phyloP scores from a whole-genome alignment of 1,284 basidiomycete genomes.

The Heterobasidion irregulare region DNA sequence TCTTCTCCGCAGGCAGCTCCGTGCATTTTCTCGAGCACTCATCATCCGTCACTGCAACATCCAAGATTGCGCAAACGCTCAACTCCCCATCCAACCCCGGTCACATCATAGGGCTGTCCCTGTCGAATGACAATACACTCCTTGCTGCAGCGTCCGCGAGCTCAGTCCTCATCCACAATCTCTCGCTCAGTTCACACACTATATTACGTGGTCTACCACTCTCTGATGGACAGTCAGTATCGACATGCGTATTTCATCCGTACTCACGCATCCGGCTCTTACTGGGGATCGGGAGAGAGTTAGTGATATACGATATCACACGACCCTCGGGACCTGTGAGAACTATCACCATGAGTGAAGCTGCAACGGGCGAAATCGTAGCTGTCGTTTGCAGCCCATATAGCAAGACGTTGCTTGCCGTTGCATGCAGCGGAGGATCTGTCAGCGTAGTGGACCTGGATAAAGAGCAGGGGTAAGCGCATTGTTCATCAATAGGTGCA shows the following conservation, averaged over 20 bases:
- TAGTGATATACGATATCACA: slow-evolving; percentile 55
- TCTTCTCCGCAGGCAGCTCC: slow-evolving; percentile 38
- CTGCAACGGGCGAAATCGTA: slow-evolving; percentile 34
- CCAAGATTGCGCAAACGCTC: slow-evolving; percentile 46
- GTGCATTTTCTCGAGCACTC: slow-evolving; percentile 52
- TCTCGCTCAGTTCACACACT: slow-evolving; percentile 42
- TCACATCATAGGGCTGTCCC: slow-evolving; percentile 39
- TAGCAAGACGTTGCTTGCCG: slow-evolving; percentile 59
- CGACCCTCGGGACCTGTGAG: slow-evolving; percentile 48
- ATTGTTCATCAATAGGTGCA: neutral
- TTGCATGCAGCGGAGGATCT: slow-evolving; percentile 42
- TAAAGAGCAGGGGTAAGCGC: slow-evolving; percentile 59
- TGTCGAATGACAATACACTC: slow-evolving; percentile 49
- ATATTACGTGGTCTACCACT: slow-evolving; percentile 42
- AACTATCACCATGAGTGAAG: slow-evolving; percentile 37
- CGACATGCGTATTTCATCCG: slow-evolving; percentile 48
- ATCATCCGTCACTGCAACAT: slow-evolving; percentile 27
- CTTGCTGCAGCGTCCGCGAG: slow-evolving; percentile 46
- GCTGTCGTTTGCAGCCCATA: slow-evolving; percentile 59
- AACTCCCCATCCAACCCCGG: slow-evolving; percentile 46
- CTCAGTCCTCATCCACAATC: slow-evolving; percentile 50
- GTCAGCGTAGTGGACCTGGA: slow-evolving; percentile 59
- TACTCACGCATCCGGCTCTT: slow-evolving; percentile 51
- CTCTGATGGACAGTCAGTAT: slow-evolving; percentile 23
- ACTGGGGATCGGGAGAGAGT: slow-evolving; percentile 39